Evolutionary conservation across 1,284 basidiomycete genomes (phyloP), one percentile per base, ranked within the genome.

Genomic region (Chiua sp.): DNA sequence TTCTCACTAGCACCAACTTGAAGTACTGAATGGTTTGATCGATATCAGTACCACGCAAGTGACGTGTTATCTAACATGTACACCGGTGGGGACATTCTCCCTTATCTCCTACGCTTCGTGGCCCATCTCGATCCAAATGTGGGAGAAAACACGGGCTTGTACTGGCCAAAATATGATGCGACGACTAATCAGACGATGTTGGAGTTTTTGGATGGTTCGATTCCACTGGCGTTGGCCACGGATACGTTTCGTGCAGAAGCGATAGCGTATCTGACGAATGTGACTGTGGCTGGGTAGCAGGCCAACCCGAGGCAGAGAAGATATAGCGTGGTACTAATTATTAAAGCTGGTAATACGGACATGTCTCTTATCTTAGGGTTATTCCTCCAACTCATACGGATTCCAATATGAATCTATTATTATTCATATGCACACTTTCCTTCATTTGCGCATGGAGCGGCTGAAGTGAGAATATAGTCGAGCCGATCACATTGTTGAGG

Each of bases 161-260:
- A 42, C 8, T 42, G 39, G 39, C 20, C 39, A n/a, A 18, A 42
- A n/a, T 42, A 42, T 11, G 20, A 42, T 59, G 74, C 47, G 13
- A 61, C 71, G 33, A 33, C 33, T 12, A 12, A 33, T 20, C 79
- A 79, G 11, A 74, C 77, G 47, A 67, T 84, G 48, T 61, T 86
- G 51, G 77, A 78, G 4, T 80, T 86, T 68, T 64, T 75, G 28
- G 83, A 86, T 60, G 79, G 77, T 0, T 39, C 75, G 8, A 61
- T 75, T 30, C 68, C 73, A 4, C 69, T 78, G 44, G 56, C 60
- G 3, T 70, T 82, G 49, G 73, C 74, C 1, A 64, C 73, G 20
- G 81, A 85, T 62, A 79, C 76, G 2, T 83, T 78, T 66, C 75
- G 83, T 57, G 63, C 72, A 57, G 75, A 74, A 4, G 75, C 75